Base-by-base conservation (phyloP, 2,329 filamentous ascomycete species). In the Aspergillus floridensis region DNA sequence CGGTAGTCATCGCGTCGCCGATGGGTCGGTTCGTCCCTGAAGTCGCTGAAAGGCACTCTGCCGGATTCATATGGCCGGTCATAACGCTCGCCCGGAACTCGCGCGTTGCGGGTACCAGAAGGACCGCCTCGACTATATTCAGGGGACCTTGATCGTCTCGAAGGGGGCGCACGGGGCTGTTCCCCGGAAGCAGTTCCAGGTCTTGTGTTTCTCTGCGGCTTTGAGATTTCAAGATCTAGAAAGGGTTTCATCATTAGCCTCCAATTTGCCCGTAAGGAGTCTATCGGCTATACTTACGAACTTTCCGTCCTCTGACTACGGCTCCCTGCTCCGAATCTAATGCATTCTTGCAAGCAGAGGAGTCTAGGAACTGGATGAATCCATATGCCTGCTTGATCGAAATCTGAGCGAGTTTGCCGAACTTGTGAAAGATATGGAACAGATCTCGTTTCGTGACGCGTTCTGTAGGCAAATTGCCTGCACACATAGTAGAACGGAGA, bases 351-450 rank as follows among this genome's bases (percentile, higher is more conserved):
- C 92, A 96, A 70, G 93, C 88, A 2, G 84, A 81, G 4, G 87
- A 79, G 31, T 91, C 88, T 65, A 96, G 84, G 66, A 96, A 99
- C 73, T 98, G 95, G 38, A 98, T 92, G 72, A 98, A 99, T 1
- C 95, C 95, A 76, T 96, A 98, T 1, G 93, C 93, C 65, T 95
- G 92, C 76, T 98, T 98, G 68, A 98, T 91, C 0, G 92, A 96
- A 61, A 98, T 95, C 73, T 99, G 95, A 2, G 93, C 93, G 50
- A 99, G 81, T 62, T 88, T 88, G 56, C 95, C 95, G 72, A 92
- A 93, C 59, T 83, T 84, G 71, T 92, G 87, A 72, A 99, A 98
- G 19, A 93, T 83, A 71, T 96, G 89, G 76, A 96, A 98, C 8
- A 98, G 87, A 75, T 98, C 93, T 65, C 90, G 86, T 77, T 98